Evolutionary conservation across 495 filamentous ascomycete species (phyloP).

Genomic region (Penicillium paradoxum): DNA sequence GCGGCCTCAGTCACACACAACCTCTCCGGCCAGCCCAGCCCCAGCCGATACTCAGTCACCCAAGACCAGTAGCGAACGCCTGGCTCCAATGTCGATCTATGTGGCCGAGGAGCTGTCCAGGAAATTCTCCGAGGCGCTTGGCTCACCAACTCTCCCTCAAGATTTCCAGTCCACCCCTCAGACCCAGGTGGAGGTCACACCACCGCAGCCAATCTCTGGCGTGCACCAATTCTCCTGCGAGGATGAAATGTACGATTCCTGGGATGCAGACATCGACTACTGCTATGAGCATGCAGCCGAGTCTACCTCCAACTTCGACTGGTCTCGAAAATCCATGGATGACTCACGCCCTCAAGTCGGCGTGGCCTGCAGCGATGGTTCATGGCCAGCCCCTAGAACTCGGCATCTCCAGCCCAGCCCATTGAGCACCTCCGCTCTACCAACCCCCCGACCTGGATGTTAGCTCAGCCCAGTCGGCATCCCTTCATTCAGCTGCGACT

Average conservation of each 20-base stretch:
- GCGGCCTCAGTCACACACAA: slow-evolving; percentile 15
- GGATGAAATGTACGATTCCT: slow-evolving; percentile 53
- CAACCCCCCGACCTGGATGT: slow-evolving; percentile 40
- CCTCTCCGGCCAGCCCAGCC: slow-evolving; percentile 15
- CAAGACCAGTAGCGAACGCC: slow-evolving; percentile 10
- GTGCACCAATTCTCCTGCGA: slow-evolving; percentile 22
- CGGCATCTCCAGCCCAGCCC: slow-evolving; percentile 23
- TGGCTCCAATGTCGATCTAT: slow-evolving; percentile 27
- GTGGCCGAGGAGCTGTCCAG: slow-evolving; percentile 32
- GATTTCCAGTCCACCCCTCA: slow-evolving; percentile 9
- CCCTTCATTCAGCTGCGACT: slow-evolving; percentile 31
- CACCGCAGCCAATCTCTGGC: slow-evolving; percentile 8
- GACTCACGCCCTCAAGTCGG: slow-evolving; percentile 20
- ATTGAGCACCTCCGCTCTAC: slow-evolving; percentile 28
- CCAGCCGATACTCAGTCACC: slow-evolving; percentile 5
- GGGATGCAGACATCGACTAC: slow-evolving; percentile 95
- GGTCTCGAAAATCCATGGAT: slow-evolving; percentile 53
- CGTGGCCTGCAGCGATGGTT: slow-evolving; percentile 15
- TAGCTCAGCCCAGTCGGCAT: slow-evolving; percentile 34
- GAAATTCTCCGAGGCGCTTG: slow-evolving; percentile 39
- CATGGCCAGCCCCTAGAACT: slow-evolving; percentile 11
- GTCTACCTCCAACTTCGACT: slow-evolving; percentile 86
- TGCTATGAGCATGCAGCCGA: slow-evolving; percentile 90
- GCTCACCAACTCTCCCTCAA: slow-evolving; percentile 38
- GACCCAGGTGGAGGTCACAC: slow-evolving; percentile 10